Evolutionary conservation across 2,329 filamentous ascomycete genomes (phyloP).

Genomic region (Cordyceps cateniannulata): DNA sequence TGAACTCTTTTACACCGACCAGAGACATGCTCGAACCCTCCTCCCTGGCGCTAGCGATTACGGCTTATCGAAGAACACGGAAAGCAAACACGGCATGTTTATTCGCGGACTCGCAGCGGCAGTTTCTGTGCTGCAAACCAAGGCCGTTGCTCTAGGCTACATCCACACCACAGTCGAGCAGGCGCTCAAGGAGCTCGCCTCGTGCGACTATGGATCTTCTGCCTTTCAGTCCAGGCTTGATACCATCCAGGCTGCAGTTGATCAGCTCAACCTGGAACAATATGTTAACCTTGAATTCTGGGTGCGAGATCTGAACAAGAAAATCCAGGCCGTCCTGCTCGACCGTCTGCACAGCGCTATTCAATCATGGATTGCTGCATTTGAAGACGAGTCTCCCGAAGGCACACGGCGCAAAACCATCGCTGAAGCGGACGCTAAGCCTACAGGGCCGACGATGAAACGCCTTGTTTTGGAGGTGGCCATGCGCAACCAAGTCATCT

Average conservation of each 20-base stretch:
- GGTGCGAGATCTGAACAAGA: conserved; percentile 80
- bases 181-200: conserved; percentile 73
- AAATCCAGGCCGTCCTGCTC: conserved; percentile 74
- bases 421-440: conserved; percentile 38
- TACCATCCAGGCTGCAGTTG: conserved; percentile 82
- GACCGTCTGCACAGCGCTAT: conserved; percentile 81
- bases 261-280: conserved; percentile 93
- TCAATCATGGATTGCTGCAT: conserved; percentile 78
- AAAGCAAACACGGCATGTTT: conserved; percentile 94
- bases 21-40: conserved; percentile 39
- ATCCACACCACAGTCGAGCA: conserved; percentile 80
- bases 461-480: conserved; percentile 83
- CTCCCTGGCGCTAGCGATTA: conserved; percentile 34
- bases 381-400: conserved; percentile 56
- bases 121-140: conserved; percentile 80
- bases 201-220: conserved; percentile 74
- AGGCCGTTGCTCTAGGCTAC: conserved; percentile 69
- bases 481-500: conserved; percentile 97
- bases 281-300: conserved; percentile 89
- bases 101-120: conserved; percentile 87
- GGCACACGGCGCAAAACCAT: conserved; percentile 47
- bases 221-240: conserved; percentile 77
- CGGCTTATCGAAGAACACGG: conserved; percentile 48
- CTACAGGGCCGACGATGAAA: conserved; percentile 58
- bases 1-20: conserved; percentile 64